Percentiles rank a stretch among this genome's conserved stretches.
Conservation (phyloP, 2,329 filamentous ascomycete genomes). For the Dryadomyces quercivorus region DNA sequence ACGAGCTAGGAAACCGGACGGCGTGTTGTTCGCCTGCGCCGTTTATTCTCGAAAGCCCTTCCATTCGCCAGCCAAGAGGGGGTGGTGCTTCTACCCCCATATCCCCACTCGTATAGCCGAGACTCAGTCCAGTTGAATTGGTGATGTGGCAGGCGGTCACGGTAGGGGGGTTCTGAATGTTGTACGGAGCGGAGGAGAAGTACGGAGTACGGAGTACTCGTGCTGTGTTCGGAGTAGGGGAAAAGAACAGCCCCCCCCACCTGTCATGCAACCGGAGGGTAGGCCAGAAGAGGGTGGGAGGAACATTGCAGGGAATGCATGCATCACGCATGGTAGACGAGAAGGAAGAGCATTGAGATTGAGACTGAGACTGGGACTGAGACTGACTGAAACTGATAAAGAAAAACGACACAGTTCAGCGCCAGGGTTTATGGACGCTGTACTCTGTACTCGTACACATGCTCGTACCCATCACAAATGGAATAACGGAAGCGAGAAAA, state of each 20-base stretch:
- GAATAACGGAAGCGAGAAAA: too few species aligned
- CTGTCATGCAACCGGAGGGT: slow-evolving; percentile 22
- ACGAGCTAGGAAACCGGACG: neutral
- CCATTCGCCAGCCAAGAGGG: neutral
- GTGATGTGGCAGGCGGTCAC: slow-evolving; percentile 1
- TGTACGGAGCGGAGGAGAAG: neutral
- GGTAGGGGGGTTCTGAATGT: neutral
- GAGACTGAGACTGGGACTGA: too few species aligned
- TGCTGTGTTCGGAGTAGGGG: slow-evolving; percentile 5
- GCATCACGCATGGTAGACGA: neutral
- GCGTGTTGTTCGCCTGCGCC: neutral
- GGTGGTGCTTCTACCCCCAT: neutral
- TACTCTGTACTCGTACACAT: too few species aligned
- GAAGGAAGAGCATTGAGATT: too few species aligned
- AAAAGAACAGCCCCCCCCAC: slow-evolving; percentile 17
- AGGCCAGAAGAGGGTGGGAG: slow-evolving; percentile 19
- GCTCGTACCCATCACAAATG: neutral
- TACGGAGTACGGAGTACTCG: neutral
- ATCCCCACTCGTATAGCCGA: neutral
- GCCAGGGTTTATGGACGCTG: too few species aligned
- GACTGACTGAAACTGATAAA: neutral
- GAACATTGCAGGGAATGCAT: neutral
- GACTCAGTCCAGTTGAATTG: neutral
- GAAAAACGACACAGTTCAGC: neutral
- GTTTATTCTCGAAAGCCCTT: slow-evolving; percentile 1